These are phyloP conservation scores for Diplotaxis tenuifolia DNA, from an alignment of 345 rosid genomes.

Conservation along the genomic window DNA sequence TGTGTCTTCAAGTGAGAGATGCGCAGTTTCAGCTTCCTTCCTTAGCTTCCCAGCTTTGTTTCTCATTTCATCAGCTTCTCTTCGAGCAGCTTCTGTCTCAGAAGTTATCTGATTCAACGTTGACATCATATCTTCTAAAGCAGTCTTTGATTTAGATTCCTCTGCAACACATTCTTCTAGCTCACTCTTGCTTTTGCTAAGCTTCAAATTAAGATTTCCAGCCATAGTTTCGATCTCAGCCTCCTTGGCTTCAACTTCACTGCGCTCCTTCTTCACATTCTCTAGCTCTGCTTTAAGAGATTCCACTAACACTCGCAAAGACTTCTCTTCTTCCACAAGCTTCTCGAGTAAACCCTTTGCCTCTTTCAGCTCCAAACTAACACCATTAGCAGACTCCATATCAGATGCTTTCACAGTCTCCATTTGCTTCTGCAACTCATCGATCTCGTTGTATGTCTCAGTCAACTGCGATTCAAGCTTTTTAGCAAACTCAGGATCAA, in stretches of 20 bases:
- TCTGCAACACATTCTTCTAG: slow-evolving; percentile 62
- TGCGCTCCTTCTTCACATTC: slow-evolving; percentile 68
- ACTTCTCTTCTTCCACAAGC: slow-evolving; percentile 71
- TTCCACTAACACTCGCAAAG: slow-evolving; percentile 57
- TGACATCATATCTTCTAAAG: slow-evolving; percentile 73
- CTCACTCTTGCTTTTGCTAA: slow-evolving; percentile 70
- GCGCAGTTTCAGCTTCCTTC: slow-evolving; percentile 63
- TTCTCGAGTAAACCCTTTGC: slow-evolving; percentile 80
- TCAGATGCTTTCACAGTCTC: slow-evolving; percentile 75
- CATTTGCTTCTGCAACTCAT: slow-evolving; percentile 59
- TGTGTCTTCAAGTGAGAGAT: slow-evolving; percentile 60
- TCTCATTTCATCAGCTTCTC: slow-evolving; percentile 78
- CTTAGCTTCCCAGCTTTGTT: slow-evolving; percentile 60
- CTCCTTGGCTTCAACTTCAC: slow-evolving; percentile 73
- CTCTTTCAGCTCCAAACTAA: slow-evolving; percentile 71
- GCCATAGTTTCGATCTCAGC: slow-evolving; percentile 78
- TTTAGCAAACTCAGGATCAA: slow-evolving; percentile 62
- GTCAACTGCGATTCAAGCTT: slow-evolving; percentile 66
- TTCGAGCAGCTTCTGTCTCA: slow-evolving; percentile 65
- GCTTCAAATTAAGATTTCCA: slow-evolving; percentile 78
- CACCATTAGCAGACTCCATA: slow-evolving; percentile 61
- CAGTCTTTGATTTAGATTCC: slow-evolving; percentile 66
- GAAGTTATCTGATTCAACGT: slow-evolving; percentile 66
- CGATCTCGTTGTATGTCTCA: slow-evolving; percentile 61
- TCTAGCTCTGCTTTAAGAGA: slow-evolving; percentile 70